Percentiles rank a stretch among this genome's conserved stretches.
These are phyloP conservation scores for Colletotrichum musicola DNA, from an alignment of 2,329 filamentous ascomycete genomes.

Conservation along the genomic window DNA sequence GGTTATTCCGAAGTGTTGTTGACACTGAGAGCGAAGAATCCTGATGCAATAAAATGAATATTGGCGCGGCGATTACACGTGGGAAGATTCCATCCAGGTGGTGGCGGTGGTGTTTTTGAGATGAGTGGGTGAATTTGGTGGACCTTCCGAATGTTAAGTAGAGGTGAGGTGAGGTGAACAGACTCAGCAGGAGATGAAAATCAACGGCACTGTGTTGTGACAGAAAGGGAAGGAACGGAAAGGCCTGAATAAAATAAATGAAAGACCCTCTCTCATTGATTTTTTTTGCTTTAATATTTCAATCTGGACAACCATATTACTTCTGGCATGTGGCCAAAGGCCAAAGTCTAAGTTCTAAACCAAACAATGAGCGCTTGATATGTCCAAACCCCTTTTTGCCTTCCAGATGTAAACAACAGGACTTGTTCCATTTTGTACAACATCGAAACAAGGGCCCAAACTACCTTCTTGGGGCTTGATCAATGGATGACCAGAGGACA, in stretches of 20 bases:
- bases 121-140: not conserved
- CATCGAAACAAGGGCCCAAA: slow-evolving; percentile 26
- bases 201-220: not conserved
- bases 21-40: no score
- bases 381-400: not conserved
- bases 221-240: not conserved
- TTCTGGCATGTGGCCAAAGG: not conserved
- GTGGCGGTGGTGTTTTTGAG: not conserved
- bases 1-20: no score
- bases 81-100: not conserved
- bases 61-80: no score
- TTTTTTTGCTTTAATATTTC: no score
- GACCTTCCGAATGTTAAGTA: not conserved
- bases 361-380: not conserved
- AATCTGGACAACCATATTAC: no score
- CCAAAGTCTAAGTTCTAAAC: slow-evolving; percentile 1
- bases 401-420: slow-evolving; percentile 14
- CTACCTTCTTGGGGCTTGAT: not conserved
- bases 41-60: no score
- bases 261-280: no score
- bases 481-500: not conserved
- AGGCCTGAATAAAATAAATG: no score
- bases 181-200: not conserved
- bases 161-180: not conserved
- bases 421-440: not conserved